A percentile compares a stretch with the other conserved stretches of the same genome.
Evolutionary conservation across 257 asterid genomes (phyloP).

Genomic region (Misopates orontium): DNA sequence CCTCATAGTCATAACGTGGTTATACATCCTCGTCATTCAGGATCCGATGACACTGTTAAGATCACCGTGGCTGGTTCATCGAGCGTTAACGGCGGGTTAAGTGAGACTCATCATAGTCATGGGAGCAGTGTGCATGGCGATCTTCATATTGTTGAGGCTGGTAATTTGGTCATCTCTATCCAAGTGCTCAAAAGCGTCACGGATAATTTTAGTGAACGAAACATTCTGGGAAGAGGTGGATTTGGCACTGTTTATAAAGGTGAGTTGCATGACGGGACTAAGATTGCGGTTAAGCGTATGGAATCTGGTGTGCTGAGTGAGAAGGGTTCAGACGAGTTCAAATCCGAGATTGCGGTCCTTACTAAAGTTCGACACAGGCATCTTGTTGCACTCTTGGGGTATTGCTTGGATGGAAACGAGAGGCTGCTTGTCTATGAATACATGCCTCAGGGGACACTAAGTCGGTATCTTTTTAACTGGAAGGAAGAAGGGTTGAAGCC

Average conservation of each 20-base stretch:
- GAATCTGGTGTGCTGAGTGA: conserved; percentile 75
- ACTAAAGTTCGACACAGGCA: conserved; percentile 90
- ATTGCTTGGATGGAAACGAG: conserved; percentile 75
- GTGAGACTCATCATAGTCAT: conserved; percentile 46
- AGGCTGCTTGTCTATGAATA: conserved; percentile 77
- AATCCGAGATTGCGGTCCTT: conserved; percentile 82
- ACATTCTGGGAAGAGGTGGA: conserved; percentile 77
- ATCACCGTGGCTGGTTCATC: conserved; percentile 57
- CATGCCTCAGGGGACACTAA: conserved; percentile 92
- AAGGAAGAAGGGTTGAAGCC: conserved; percentile 70
- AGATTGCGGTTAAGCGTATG: conserved; percentile 87
- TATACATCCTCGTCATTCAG: conserved; percentile 80
- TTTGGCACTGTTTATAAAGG: conserved; percentile 58
- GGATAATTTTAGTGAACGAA: conserved; percentile 56
- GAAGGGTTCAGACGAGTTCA: conserved; percentile 81
- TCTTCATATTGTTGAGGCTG: conserved; percentile 71
- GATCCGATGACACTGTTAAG: conserved; percentile 72
- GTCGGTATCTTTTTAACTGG: conserved; percentile 73
- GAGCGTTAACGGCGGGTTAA: conserved; percentile 51
- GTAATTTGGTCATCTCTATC: conserved; percentile 68
- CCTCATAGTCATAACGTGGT: conserved; percentile 51
- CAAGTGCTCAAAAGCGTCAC: conserved; percentile 73
- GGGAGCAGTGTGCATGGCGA: conserved; percentile 60
- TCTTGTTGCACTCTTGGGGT: conserved; percentile 80
- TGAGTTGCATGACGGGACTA: conserved; percentile 61